Evolutionary conservation across 192 early-diverging fungal species (phyloP).

Genomic region (Backusella parvicylindrica): DNA sequence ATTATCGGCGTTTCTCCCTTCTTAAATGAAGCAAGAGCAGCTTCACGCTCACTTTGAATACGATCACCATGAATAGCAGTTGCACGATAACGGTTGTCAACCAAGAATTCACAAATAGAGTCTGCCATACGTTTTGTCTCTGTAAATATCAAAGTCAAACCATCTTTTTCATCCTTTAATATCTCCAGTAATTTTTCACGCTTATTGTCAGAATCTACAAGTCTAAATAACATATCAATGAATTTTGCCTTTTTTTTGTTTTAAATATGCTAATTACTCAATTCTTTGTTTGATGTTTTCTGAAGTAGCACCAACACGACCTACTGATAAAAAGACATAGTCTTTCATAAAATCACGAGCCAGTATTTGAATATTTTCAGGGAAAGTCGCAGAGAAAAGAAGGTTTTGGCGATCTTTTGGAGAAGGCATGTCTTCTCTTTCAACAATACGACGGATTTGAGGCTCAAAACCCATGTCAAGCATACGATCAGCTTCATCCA

Average conservation of each 20-base stretch:
- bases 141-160: constrained; percentile 89
- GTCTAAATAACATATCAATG: constrained; percentile 31
- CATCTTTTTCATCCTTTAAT: constrained; percentile 72
- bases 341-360: constrained; percentile 91
- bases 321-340: constrained; percentile 95
- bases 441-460: constrained; percentile 96
- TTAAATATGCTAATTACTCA: constrained; percentile 57
- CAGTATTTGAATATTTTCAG: constrained; percentile 89
- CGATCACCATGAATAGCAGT: constrained; percentile 97
- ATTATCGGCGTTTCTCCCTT: constrained; percentile 80
- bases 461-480: constrained; percentile 99
- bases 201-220: constrained; percentile 75
- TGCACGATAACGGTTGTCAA: constrained; percentile 81
- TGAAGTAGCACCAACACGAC: constrained; percentile 82
- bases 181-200: constrained; percentile 67
- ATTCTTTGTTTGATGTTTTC: constrained; percentile 88
- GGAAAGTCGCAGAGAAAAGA: constrained; percentile 99
- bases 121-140: constrained; percentile 93
- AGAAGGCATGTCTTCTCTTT: constrained; percentile 80
- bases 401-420: constrained; percentile 87
- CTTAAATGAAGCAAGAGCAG: constrained; percentile 90
- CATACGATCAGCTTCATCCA: constrained; percentile 99
- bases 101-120: constrained; percentile 74
- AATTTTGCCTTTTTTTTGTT: constrained; percentile 52
- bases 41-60: constrained; percentile 93